Evolutionary conservation across 805 yeast genomes (phyloP).

Genomic region (Clavispora phyllophila): DNA sequence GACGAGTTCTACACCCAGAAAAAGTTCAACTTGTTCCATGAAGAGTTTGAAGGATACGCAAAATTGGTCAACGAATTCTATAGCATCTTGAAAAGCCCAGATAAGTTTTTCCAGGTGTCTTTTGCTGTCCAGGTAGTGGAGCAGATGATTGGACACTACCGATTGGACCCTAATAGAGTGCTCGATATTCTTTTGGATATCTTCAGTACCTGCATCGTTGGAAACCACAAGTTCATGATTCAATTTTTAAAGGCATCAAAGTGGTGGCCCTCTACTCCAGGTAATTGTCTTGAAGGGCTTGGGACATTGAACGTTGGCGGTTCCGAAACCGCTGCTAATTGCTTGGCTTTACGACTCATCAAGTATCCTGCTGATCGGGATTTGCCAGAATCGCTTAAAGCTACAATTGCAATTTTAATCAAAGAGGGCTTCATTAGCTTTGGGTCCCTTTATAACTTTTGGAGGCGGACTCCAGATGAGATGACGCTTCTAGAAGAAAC

Average conservation of each 20-base stretch:
- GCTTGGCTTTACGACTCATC: conserved; percentile 44
- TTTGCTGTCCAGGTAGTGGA: conserved; percentile 46
- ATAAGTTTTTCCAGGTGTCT: conserved; percentile 37
- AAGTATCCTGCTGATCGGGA: conserved; percentile 27
- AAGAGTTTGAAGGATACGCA: conserved; percentile 75
- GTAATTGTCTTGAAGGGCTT: conserved; percentile 27
- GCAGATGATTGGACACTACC: conserved; percentile 66
- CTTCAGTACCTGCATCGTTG: conserved; percentile 39
- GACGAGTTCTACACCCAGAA: conserved; percentile 45
- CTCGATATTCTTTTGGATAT: conserved; percentile 60
- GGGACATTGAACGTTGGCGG: conserved; percentile 46
- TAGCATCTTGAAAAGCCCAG: conserved; percentile 36
- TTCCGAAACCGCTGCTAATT: conserved; percentile 47
- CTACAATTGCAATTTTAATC: conserved; percentile 51
- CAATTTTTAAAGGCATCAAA: conserved; percentile 47
- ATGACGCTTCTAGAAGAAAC: conserved; percentile 40
- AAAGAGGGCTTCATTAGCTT: conserved; percentile 64
- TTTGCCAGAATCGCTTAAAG: conserved; percentile 39
- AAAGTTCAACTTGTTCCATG: conserved; percentile 64
- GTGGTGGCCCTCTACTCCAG: conserved; percentile 59
- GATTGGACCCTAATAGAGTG: conserved; percentile 66
- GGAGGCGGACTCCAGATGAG: conserved; percentile 49
- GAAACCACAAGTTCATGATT: conserved; percentile 44
- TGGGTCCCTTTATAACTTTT: conserved; percentile 51
- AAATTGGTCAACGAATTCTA: conserved; percentile 50